phyloP scores from a whole-genome alignment of 345 rosid genomes.

The Ceriops decandra region DNA sequence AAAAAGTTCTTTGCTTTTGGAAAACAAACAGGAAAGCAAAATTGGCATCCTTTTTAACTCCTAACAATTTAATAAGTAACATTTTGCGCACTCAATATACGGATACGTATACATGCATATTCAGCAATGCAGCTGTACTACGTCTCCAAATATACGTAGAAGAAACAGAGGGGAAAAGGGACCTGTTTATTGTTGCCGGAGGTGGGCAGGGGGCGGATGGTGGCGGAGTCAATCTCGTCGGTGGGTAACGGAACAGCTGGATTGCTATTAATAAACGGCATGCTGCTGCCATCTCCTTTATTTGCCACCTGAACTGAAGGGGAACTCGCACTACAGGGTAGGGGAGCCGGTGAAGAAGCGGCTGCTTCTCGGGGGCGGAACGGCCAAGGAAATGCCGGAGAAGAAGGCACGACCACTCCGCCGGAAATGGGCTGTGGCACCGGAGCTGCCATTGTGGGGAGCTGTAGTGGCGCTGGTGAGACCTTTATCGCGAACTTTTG shows the following conservation, averaged over 20 bases:
- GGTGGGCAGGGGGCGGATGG: slow-evolving; percentile 66
- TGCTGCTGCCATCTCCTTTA: slow-evolving; percentile 57
- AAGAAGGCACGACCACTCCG: slow-evolving; percentile 49
- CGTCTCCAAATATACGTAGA: background rate
- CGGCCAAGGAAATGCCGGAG: slow-evolving; percentile 85
- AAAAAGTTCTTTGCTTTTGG: too few species aligned
- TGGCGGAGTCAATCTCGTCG: slow-evolving; percentile 91
- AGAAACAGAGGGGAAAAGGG: background rate
- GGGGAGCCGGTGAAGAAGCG: slow-evolving; percentile 50
- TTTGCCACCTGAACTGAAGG: slow-evolving; percentile 48
- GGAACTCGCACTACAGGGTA: slow-evolving; percentile 33
- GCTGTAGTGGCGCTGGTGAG: slow-evolving; percentile 20
- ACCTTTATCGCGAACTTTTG: slow-evolving; percentile 67
- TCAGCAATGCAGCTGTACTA: too few species aligned
- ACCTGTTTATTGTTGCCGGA: slow-evolving; percentile 47
- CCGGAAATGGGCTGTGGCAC: slow-evolving; percentile 59
- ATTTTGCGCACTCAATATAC: too few species aligned
- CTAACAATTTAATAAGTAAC: too few species aligned
- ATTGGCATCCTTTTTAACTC: too few species aligned
- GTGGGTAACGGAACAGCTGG: slow-evolving; percentile 97
- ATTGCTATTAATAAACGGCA: slow-evolving; percentile 85
- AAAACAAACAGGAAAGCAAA: too few species aligned
- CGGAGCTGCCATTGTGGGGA: slow-evolving; percentile 28
- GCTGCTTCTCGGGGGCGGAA: slow-evolving; percentile 56
- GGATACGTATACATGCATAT: too few species aligned